Conservation (phyloP, 176 grass and related monocot genomes). For the Aegilops bicornis region DNA sequence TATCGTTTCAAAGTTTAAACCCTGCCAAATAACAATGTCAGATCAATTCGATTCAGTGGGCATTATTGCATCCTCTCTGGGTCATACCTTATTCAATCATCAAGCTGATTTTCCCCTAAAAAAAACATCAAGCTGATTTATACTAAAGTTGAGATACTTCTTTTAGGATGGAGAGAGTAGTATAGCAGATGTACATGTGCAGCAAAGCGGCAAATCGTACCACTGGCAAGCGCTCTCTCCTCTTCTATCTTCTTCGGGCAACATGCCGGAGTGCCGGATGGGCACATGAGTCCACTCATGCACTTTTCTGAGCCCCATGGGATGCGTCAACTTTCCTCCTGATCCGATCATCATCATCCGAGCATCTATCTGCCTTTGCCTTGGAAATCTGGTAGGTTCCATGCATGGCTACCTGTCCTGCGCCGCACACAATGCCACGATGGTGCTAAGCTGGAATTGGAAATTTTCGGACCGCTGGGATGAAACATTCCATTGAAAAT, state of each 20-base stretch:
- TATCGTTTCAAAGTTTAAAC: too few relatives aligned
- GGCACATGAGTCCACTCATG: background rate
- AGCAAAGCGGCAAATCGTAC: too few relatives aligned
- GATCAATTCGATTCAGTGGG: background rate
- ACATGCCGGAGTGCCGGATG: background rate
- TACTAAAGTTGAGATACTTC: too few relatives aligned
- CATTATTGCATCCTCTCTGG: background rate
- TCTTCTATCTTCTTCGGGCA: background rate
- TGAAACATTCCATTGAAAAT: background rate
- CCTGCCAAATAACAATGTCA: background rate
- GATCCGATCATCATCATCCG: background rate
- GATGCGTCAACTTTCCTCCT: background rate
- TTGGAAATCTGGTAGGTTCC: constrained; percentile 4
- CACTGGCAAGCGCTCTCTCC: background rate
- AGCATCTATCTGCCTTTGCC: background rate
- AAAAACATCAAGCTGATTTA: too few relatives aligned
- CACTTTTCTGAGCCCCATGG: background rate
- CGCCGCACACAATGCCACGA: background rate
- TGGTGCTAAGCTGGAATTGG: background rate
- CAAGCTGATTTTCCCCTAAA: background rate
- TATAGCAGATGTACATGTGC: background rate
- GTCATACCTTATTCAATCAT: background rate
- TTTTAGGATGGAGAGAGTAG: too few relatives aligned
- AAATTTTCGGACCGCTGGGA: background rate
- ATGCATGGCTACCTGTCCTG: background rate